Evolutionary conservation across 2,329 filamentous ascomycete genomes (phyloP), one percentile per base, ranked within the genome.

Genomic region (Fusarium verrucosum): DNA sequence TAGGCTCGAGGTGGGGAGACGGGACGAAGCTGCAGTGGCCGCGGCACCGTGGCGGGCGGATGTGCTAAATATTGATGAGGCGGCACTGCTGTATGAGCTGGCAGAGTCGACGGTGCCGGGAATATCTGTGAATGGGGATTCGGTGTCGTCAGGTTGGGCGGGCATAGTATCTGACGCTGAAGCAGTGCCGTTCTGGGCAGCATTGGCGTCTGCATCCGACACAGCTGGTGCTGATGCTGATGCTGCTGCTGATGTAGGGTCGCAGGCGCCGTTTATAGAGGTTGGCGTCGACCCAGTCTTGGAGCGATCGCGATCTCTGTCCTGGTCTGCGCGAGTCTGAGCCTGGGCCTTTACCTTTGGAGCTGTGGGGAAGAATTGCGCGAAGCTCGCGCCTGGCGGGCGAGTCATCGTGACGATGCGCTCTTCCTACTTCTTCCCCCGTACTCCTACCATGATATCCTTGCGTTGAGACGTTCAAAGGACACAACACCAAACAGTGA

Each of bases 311-410:
- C 72, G 70, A 52, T 75, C 75, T 61, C 68, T 70, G 28, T 76
- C 73, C 56, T 72, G 72, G 49, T 75, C 75, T 63, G 68, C 68
- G 37, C 70, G 70, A 62, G 54, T 66, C 67, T 76, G 77, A 65
- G 73, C 72, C 72, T 78, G 77, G 49, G 78, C 78, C 76, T 80
- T 87, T 81, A 84, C 82, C 76, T 83, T 88, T 70, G 91, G 90
- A 74, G 90, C 91, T 76, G 89, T 87, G 70, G 90, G 91, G 79
- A 93, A 94, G 85, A 92, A 95, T 81, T 93, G 88, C 80, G 90
- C 91, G 84, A 93, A 94, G 81, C 89, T 89, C 82, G 90, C 89
- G 78, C 83, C 82, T 74, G 88, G 84, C 77, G 89, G 87, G 83
- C 91, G 92, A 87, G 92, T 92, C 90, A 91, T 92, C 81, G 81